Evolutionary conservation across 768 basidiomycete genomes (phyloP).

Genomic region (Pleurotus eryngii): DNA sequence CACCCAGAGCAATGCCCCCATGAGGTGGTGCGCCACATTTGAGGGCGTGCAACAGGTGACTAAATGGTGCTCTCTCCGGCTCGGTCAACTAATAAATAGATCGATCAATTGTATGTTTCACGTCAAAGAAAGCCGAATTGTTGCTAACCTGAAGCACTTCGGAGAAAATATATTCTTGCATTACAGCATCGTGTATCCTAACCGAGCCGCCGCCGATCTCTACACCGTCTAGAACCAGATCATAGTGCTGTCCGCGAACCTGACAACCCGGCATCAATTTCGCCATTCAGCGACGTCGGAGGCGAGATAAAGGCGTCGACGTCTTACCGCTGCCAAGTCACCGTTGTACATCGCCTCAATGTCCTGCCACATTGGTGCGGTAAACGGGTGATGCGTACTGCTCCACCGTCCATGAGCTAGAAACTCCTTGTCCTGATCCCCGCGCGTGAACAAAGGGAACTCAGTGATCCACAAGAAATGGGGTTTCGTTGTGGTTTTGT

Average conservation of each 20-base stretch:
- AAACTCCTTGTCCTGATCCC: constrained; percentile 85
- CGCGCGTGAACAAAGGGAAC: constrained; percentile 86
- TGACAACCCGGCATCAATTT: constrained; percentile 22
- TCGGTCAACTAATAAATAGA: constrained; percentile 56
- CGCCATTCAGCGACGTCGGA: constrained; percentile 7
- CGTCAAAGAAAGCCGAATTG: constrained; percentile 6
- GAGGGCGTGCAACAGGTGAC: constrained; percentile 83
- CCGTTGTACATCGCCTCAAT: constrained; percentile 73
- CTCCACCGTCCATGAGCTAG: constrained; percentile 87
- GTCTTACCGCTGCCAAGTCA: constrained; percentile 51
- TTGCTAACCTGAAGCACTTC: constrained; percentile 70
- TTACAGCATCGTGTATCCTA: constrained; percentile 80
- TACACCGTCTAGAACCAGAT: constrained; percentile 89
- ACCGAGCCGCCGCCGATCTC: constrained; percentile 96
- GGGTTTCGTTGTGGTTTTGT: constrained; percentile 52
- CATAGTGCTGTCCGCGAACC: constrained; percentile 95
- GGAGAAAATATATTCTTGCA: constrained; percentile 83
- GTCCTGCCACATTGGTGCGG: constrained; percentile 92
- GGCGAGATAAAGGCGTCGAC: constrained; percentile 5
- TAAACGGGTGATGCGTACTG: constrained; percentile 94
- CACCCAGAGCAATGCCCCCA: constrained; percentile 91
- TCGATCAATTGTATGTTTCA: constrained; percentile 9
- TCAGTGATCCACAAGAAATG: constrained; percentile 96
- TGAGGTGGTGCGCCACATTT: constrained; percentile 92
- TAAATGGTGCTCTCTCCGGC: constrained; percentile 71